A percentile compares a stretch with the other conserved stretches of the same genome.
Evolutionary conservation across 1,284 basidiomycete species (phyloP).

Genomic region (Melanopsichium pennsylvanicum): DNA sequence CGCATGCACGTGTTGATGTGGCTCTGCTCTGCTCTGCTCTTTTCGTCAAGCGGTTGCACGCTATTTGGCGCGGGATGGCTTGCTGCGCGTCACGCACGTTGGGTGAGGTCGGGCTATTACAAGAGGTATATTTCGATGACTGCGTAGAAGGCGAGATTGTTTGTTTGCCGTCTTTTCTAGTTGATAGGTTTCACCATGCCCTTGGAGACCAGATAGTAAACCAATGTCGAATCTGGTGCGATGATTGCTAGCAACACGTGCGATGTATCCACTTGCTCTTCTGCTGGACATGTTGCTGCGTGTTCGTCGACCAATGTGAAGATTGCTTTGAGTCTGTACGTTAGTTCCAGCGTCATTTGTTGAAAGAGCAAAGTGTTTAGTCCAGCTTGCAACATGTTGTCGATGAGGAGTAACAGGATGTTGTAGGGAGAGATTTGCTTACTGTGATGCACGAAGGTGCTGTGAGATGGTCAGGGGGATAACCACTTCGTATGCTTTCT

Average conservation of each 20-base stretch:
- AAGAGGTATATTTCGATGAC: no score
- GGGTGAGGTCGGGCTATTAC: no score
- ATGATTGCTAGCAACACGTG: slow-evolving; percentile 59
- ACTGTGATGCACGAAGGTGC: slow-evolving; percentile 27
- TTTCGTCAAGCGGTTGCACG: no score
- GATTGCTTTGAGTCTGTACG: slow-evolving; percentile 23
- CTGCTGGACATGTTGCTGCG: slow-evolving; percentile 6
- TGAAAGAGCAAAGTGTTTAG: no score
- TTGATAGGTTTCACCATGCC: slow-evolving; percentile 64
- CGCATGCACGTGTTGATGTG: no score
- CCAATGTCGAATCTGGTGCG: slow-evolving; percentile 58
- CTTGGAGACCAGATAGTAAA: slow-evolving; percentile 59
- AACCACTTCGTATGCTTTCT: slow-evolving; percentile 31
- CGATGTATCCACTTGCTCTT: slow-evolving; percentile 15
- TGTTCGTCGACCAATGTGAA: slow-evolving; percentile 29
- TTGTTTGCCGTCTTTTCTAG: no score
- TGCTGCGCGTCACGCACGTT: no score
- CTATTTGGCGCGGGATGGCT: no score
- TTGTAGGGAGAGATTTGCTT: background rate
- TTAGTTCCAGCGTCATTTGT: background rate
- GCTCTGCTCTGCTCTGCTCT: no score
- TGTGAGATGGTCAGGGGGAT: slow-evolving; percentile 34
- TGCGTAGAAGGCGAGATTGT: no score
- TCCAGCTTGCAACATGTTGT: no score
- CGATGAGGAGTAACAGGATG: no score